Base-by-base conservation (phyloP, 192 early-diverging fungal species). In the Neocallimastix lanati region DNA sequence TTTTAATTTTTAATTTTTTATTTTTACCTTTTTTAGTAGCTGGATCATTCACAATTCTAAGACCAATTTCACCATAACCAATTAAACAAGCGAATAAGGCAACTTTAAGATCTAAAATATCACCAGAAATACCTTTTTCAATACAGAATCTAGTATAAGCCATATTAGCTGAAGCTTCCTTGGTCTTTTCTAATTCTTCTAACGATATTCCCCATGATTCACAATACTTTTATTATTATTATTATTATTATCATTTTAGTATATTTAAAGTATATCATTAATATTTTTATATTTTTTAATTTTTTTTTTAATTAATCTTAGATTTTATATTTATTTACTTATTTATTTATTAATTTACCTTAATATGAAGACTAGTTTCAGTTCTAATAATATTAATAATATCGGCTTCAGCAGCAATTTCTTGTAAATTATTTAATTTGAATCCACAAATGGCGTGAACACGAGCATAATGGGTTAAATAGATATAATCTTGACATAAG, bases 141-240 rank as follows among this genome's bases (percentile, higher is more conserved):
- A 94, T 79, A 21, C 94, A 91, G 81, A 89, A 96, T 28, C 94
- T 91, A 1, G 94, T 94, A 84, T 96, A 96, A 2, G 94, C 92
- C 4, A 94, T 84, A 80, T 92, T 94, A n/a, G 85, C 86, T 18
- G 87, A 88, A 77, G 91, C 92, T 82, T 96, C 94, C 29, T 85
- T 86, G 0, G 93, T 92, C 30, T 78, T 81, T 29, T 91, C 80
- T 29, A 96, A 88, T 27, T 94, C 91, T 36, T 90, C 86, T 28
- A 85, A 81, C 0, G 88, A 83, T n/a, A 96, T 89, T 0, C 93
- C 93, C 92, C 92, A 94, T 58, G 86, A 82, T 29, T 84, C 88
- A 80, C 93, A 94, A 58, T 88, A 92, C 89, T 92, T 77, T 16
- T 35, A 25, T 28, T 29, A 78, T 37, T 76, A n/a, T n/a, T n/a